A percentile compares a stretch with the other conserved stretches of the same genome.
These are phyloP conservation scores for Hygrophorus pudorinus DNA, from an alignment of 768 basidiomycete genomes.

Conservation along the genomic window DNA sequence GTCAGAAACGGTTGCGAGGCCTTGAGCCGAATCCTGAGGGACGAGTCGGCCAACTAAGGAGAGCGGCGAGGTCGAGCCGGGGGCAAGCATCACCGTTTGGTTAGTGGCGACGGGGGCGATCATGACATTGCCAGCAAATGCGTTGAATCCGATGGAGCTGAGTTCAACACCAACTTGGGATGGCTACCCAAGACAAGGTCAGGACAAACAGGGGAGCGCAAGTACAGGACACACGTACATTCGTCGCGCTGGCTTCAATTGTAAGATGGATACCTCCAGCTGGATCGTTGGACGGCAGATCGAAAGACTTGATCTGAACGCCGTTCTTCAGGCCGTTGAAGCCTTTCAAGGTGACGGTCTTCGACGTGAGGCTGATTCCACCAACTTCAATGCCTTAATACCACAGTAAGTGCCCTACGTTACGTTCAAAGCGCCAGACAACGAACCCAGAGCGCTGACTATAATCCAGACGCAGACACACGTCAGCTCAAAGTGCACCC, in stretches of 20 bases:
- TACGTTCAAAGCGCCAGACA: background rate
- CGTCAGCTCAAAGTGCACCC: background rate
- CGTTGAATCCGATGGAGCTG: conserved; percentile 50
- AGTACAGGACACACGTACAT: conserved; percentile 30
- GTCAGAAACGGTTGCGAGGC: conserved; percentile 46
- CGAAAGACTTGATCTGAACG: conserved; percentile 56
- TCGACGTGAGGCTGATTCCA: conserved; percentile 43
- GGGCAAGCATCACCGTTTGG: conserved; percentile 41
- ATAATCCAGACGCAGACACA: too few relatives aligned
- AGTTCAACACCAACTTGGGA: conserved; percentile 68
- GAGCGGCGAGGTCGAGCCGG: conserved; percentile 40
- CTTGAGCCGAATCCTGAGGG: conserved; percentile 43
- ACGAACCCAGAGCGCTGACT: conserved; percentile 48
- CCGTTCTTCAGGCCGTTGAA: conserved; percentile 58
- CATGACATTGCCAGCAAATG: conserved; percentile 38
- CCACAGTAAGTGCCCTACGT: conserved; percentile 1
- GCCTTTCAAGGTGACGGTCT: conserved; percentile 55
- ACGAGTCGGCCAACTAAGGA: conserved; percentile 54
- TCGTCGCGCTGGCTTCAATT: conserved; percentile 46
- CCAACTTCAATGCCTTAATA: conserved; percentile 44
- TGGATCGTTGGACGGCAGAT: conserved; percentile 61
- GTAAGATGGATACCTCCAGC: conserved; percentile 63
- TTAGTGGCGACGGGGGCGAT: conserved; percentile 50
- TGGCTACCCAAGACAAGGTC: conserved; percentile 30
- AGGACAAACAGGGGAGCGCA: background rate